Base-by-base conservation (phyloP, 2,329 filamentous ascomycete genomes). In the Raffaelea albimanens region DNA sequence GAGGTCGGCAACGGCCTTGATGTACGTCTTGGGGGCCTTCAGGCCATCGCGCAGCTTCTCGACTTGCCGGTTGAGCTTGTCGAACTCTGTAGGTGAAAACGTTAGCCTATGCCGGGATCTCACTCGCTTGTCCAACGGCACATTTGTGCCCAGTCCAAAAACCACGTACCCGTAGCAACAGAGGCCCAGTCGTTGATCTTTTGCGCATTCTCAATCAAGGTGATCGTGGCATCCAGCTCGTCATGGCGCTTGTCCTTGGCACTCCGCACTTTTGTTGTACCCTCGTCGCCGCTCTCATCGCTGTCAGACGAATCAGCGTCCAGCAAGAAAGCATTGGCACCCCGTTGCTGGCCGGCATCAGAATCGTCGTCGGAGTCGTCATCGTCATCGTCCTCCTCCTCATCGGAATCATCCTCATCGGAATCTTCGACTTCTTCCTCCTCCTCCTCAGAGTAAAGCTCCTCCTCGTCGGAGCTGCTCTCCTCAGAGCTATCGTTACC, bases 131-230 rank as follows among this genome's bases (percentile, higher is more conserved):
- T n/a, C n/a, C n/a, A n/a, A n/a, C n/a, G n/a, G n/a, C n/a, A n/a
- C 25, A 29, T 29, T 29, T 13, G 7, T 29, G 25, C 25, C 13
- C 7, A 7, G 8, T 4, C 9, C 25, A n/a, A n/a, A n/a, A n/a
- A 11, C 5, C 14, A 61, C 83, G 60, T 78, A 94, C 90, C 89
- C 62, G 80, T 78, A 53, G 88, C 87, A 57, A 97, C 94, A 54
- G 91, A 83, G 56, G 85, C 86, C 93, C 93, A 98, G 70, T 98
- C 93, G 62, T 87, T 89, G 63, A 97, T 98, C 76, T 95, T 97
- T 68, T 93, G 78, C 53, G 87, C 90, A 71, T 98, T 98, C 65
- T 97, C 90, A 61, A 98, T 97, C 62, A 85, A 71, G 66, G 85
- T 85, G 61, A 97, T 86, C 40, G 83, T 95, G 51, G 80, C 78